Evolutionary conservation across 176 grass and related monocot species (phyloP).

Genomic region (Coix lacrymajobi): DNA sequence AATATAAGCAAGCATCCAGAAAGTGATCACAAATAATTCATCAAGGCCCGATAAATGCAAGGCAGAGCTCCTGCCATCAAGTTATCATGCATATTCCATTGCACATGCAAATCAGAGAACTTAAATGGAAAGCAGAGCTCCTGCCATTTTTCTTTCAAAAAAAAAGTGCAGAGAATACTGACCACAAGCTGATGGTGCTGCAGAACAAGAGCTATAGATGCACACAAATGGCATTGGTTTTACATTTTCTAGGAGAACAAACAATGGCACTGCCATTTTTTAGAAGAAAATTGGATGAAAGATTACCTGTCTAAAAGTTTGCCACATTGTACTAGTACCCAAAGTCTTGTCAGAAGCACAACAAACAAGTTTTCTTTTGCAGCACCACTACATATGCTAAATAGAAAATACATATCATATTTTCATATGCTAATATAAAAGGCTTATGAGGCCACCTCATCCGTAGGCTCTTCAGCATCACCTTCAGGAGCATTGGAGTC

Average conservation of each 20-base stretch:
- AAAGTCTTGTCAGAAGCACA: conserved; percentile 22
- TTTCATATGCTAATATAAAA: conserved; percentile 9
- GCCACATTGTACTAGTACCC: neutral
- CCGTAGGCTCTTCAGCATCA: conserved; percentile 17
- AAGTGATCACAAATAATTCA: neutral
- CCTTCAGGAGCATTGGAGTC: conserved; percentile 30
- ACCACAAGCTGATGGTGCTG: neutral
- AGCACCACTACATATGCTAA: conserved; percentile 9
- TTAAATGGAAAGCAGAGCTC: too few species aligned
- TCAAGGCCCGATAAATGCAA: neutral
- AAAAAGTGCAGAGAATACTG: neutral
- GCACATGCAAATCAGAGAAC: neutral
- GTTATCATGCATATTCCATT: neutral
- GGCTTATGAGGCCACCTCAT: conserved; percentile 18
- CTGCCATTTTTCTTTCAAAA: too few species aligned
- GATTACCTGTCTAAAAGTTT: neutral
- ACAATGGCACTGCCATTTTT: neutral
- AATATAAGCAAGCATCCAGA: neutral
- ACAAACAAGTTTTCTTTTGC: conserved; percentile 14
- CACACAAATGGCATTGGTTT: neutral
- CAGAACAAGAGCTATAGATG: neutral
- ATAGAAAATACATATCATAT: neutral
- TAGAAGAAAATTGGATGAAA: neutral
- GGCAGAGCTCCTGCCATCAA: too few species aligned
- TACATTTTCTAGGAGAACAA: neutral